Percentiles rank a stretch among this genome's conserved stretches.
phyloP scores from a whole-genome alignment of 257 asterid genomes.

The Lycium barbarum region DNA sequence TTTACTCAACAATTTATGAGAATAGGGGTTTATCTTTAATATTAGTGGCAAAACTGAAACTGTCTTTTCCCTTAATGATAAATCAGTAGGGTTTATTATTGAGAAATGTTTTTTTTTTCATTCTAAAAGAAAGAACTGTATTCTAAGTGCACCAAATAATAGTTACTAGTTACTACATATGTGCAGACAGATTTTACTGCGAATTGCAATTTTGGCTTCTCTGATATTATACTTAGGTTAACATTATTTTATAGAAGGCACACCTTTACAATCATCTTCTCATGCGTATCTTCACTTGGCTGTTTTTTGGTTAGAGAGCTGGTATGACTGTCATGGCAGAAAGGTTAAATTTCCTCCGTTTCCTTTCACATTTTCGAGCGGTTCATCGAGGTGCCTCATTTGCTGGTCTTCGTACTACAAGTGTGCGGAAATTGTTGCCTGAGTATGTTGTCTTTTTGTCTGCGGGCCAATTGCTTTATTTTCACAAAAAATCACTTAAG shows the following conservation, averaged over 20 bases:
- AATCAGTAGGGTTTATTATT: background rate
- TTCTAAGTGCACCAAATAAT: constrained; percentile 14
- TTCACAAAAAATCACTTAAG: constrained; percentile 12
- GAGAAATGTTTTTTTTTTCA: background rate
- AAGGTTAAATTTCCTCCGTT: constrained; percentile 89
- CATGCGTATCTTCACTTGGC: constrained; percentile 32
- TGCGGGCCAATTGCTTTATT: background rate
- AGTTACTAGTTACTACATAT: background rate
- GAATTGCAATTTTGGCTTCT: constrained; percentile 14
- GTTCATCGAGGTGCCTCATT: constrained; percentile 96
- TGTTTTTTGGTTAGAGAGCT: constrained; percentile 63
- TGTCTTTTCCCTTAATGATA: background rate
- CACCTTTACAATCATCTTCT: constrained; percentile 30
- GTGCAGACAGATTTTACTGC: background rate
- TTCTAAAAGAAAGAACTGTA: background rate
- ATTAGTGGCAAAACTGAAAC: background rate
- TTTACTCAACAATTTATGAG: background rate
- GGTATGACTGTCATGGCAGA: constrained; percentile 96
- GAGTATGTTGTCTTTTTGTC: constrained; percentile 69
- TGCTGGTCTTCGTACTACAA: constrained; percentile 98
- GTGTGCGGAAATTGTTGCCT: constrained; percentile 95
- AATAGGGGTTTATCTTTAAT: background rate
- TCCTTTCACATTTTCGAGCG: constrained; percentile 93
- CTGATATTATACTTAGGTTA: background rate
- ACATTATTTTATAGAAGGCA: constrained; percentile 7